These are phyloP conservation scores for Mycosphaerelloides madeirae DNA, from an alignment of 2,329 filamentous ascomycete genomes.

Conservation along the genomic window DNA sequence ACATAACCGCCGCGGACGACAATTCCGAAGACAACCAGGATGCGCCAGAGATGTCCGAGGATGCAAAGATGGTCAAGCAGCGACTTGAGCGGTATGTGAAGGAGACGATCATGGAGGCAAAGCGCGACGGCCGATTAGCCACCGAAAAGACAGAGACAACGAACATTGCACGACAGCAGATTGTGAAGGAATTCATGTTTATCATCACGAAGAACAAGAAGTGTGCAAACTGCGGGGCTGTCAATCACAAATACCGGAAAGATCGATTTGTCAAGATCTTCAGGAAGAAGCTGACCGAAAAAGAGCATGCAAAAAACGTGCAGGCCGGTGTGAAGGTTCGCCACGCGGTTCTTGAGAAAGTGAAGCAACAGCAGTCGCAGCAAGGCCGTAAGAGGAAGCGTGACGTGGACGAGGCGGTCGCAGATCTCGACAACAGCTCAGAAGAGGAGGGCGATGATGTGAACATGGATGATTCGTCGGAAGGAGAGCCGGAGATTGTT, in stretches of 20 bases:
- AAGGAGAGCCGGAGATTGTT: constrained; percentile 31
- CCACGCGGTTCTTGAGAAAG: constrained; percentile 63
- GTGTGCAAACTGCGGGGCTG: constrained; percentile 64
- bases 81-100: constrained; percentile 66
- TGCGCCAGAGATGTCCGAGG: constrained; percentile 57
- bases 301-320: constrained; percentile 73
- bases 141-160: constrained; percentile 77
- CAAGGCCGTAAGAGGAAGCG: constrained; percentile 41
- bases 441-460: constrained; percentile 36
- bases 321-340: constrained; percentile 61
- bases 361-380: constrained; percentile 38
- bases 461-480: constrained; percentile 38
- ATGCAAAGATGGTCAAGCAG: constrained; percentile 53
- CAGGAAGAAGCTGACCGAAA: constrained; percentile 68
- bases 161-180: constrained; percentile 65
- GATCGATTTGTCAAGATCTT: constrained; percentile 93
- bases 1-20: constrained; percentile 9
- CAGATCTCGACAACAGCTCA: constrained; percentile 56
- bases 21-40: constrained; percentile 48
- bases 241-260: constrained; percentile 80
- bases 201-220: constrained; percentile 64
- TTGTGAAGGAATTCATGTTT: constrained; percentile 77
- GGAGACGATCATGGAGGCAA: constrained; percentile 60
- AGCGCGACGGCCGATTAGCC: constrained; percentile 43
- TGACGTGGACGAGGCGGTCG: constrained; percentile 64